Conservation (phyloP, 495 filamentous ascomycete species). For the Aspergillus biplanus region DNA sequence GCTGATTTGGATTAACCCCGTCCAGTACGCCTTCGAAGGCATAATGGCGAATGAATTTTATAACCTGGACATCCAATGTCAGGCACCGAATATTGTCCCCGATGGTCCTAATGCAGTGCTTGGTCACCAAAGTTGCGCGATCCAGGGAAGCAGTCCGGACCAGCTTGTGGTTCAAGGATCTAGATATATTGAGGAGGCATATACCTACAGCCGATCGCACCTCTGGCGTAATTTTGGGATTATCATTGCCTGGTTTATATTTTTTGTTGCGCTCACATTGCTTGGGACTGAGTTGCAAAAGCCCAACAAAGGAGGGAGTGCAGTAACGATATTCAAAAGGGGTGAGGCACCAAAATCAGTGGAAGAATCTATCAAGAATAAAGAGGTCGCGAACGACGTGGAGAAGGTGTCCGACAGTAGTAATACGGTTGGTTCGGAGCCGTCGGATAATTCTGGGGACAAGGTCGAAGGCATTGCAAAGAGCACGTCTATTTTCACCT, state of each 20-base stretch:
- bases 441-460: slow-evolving; percentile 25
- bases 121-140: slow-evolving; percentile 62
- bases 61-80: slow-evolving; percentile 49
- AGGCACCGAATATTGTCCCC: slow-evolving; percentile 61
- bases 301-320: slow-evolving; percentile 70
- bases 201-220: slow-evolving; percentile 57
- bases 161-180: slow-evolving; percentile 54
- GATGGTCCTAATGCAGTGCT: slow-evolving; percentile 60
- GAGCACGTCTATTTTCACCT: slow-evolving; percentile 73
- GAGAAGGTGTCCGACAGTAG: slow-evolving; percentile 46
- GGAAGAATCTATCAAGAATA: slow-evolving; percentile 43
- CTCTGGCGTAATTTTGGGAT: slow-evolving; percentile 68
- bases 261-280: slow-evolving; percentile 59
- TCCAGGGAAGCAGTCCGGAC: slow-evolving; percentile 58
- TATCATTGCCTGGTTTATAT: slow-evolving; percentile 58
- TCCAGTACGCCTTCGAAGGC: slow-evolving; percentile 74
- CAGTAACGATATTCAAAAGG: slow-evolving; percentile 70
- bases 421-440: slow-evolving; percentile 25
- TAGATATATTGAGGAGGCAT: slow-evolving; percentile 56
- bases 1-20: slow-evolving; percentile 75
- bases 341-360: slow-evolving; percentile 61
- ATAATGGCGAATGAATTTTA: slow-evolving; percentile 65
- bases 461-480: slow-evolving; percentile 52
- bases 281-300: slow-evolving; percentile 71
- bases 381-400: slow-evolving; percentile 45